These are phyloP conservation scores for Aureobasidium uvarum DNA, from an alignment of 2,329 filamentous ascomycete genomes.

Conservation along the genomic window DNA sequence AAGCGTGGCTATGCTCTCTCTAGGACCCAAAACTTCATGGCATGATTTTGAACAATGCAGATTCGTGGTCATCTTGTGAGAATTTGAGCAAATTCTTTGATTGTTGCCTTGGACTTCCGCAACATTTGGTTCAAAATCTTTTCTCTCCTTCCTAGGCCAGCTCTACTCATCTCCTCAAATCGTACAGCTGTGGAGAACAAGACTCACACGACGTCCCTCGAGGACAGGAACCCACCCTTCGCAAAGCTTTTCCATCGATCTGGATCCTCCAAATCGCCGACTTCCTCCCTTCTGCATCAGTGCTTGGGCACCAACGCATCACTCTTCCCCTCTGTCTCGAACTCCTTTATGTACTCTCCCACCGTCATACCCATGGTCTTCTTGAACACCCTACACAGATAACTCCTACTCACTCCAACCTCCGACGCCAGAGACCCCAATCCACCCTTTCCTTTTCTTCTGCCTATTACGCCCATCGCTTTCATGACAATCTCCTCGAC, in stretches of 20 bases:
- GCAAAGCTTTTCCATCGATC: background rate
- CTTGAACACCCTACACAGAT: constrained; percentile 61
- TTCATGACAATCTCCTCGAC: constrained; percentile 27
- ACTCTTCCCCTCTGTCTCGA: background rate
- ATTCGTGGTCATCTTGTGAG: too few relatives aligned
- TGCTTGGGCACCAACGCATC: background rate
- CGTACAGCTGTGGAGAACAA: background rate
- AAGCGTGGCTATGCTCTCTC: too few relatives aligned
- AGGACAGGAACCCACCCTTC: background rate
- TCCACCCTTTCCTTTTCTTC: constrained; percentile 37
- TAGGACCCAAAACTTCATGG: too few relatives aligned
- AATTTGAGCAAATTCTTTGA: background rate
- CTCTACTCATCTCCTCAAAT: background rate
- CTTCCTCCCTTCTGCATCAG: background rate
- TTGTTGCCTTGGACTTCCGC: background rate
- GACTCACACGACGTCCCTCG: too few relatives aligned
- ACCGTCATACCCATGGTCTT: constrained; percentile 52
- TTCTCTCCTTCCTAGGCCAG: background rate
- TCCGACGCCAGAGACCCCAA: constrained; percentile 49
- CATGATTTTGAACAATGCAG: too few relatives aligned
- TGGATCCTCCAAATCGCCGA: background rate
- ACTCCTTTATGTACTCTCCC: background rate
- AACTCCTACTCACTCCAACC: constrained; percentile 56
- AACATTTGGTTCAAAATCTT: background rate
- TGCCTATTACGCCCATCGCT: constrained; percentile 28